Evolutionary conservation across 2,329 filamentous ascomycete species (phyloP).

Genomic region (Colletotrichum caudatum): DNA sequence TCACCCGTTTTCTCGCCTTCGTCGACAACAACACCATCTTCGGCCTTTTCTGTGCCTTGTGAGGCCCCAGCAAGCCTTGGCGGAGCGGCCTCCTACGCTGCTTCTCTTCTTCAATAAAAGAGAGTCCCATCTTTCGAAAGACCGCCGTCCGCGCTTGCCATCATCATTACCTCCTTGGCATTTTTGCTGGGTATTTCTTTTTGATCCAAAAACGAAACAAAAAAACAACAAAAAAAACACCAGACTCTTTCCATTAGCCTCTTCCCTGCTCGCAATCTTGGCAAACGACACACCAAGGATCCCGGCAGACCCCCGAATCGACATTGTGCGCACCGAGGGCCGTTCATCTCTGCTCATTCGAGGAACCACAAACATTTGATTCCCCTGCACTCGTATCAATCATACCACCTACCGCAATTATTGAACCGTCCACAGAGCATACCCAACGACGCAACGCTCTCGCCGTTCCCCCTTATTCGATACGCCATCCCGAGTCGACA

Average conservation of each 20-base stretch:
- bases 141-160: conserved; percentile 12
- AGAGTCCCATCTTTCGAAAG: conserved; percentile 15
- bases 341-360: no score
- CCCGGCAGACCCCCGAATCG: conserved; percentile 5
- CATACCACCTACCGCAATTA: neutral
- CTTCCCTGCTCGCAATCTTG: neutral
- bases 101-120: conserved; percentile 24
- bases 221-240: neutral
- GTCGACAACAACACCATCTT: conserved; percentile 34
- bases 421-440: neutral
- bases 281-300: neutral
- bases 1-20: conserved; percentile 15
- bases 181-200: conserved; percentile 9
- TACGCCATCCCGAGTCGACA: conserved; percentile 23
- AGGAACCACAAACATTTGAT: neutral
- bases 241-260: conserved; percentile 11
- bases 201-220: neutral
- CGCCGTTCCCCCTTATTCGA: conserved; percentile 1
- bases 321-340: conserved; percentile 14
- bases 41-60: conserved; percentile 32
- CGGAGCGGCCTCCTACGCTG: conserved; percentile 31
- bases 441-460: conserved; percentile 13
- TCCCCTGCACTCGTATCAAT: neutral
- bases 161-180: conserved; percentile 6
- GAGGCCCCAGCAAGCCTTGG: conserved; percentile 36